Percentiles rank a stretch among this genome's conserved stretches.
Conservation (phyloP, 2,329 filamentous ascomycete genomes). For the Calycina herbarum region DNA sequence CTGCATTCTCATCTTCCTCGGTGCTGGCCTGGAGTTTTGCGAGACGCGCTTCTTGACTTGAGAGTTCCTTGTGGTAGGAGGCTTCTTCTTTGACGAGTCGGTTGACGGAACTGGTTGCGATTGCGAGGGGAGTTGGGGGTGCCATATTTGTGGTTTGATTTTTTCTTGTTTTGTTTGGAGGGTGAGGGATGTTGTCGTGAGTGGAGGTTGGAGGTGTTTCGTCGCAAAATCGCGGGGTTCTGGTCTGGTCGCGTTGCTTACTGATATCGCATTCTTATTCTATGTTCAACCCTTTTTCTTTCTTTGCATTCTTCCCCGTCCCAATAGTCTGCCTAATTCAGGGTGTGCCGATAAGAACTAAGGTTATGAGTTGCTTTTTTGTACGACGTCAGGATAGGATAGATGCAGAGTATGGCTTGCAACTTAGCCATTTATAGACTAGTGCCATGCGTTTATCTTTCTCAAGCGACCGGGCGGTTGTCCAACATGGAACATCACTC, state of each 20-base stretch:
- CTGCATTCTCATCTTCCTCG: slow-evolving; percentile 69
- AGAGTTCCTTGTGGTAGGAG: slow-evolving; percentile 85
- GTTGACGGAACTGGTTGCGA: slow-evolving; percentile 75
- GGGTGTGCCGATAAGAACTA: no score
- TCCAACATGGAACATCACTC: background rate
- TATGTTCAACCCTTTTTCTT: no score
- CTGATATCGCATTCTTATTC: no score
- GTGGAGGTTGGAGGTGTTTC: no score
- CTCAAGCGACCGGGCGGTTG: background rate
- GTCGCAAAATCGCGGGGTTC: no score
- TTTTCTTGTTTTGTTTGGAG: background rate
- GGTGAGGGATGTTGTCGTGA: background rate
- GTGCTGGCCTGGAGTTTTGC: slow-evolving; percentile 53
- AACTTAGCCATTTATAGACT: background rate
- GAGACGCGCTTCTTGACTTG: slow-evolving; percentile 71
- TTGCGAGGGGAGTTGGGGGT: slow-evolving; percentile 71
- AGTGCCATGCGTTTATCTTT: background rate
- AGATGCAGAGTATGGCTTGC: background rate
- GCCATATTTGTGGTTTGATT: slow-evolving; percentile 57
- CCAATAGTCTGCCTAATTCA: no score
- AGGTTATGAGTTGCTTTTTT: background rate
- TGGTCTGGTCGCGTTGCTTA: no score
- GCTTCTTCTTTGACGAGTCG: slow-evolving; percentile 90
- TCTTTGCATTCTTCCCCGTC: no score
- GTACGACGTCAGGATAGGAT: background rate